phyloP scores from a whole-genome alignment of 345 rosid species.

The Bretschneidera sinensis region DNA sequence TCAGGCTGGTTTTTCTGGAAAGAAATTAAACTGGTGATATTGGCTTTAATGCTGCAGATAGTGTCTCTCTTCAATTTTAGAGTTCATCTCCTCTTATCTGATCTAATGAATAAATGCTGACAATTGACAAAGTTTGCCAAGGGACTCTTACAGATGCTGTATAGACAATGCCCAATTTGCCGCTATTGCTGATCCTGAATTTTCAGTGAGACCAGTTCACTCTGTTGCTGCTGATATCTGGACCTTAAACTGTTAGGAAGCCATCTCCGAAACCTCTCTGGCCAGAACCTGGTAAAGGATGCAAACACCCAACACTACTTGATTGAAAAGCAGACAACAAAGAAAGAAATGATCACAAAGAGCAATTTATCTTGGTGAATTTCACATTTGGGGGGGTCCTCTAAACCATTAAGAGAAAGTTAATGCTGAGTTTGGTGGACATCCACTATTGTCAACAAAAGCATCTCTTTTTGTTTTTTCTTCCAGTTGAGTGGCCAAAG shows the following conservation, averaged over 20 bases:
- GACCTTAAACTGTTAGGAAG: slow-evolving; percentile 42
- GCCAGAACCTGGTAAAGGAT: slow-evolving; percentile 51
- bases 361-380: neutral
- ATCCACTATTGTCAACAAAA: neutral
- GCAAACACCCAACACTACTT: slow-evolving; percentile 3
- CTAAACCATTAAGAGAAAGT: neutral
- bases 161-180: slow-evolving; percentile 11
- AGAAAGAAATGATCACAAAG: neutral
- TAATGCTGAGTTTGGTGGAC: neutral
- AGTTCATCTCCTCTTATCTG: neutral
- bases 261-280: slow-evolving; percentile 67
- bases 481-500: neutral
- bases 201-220: slow-evolving; percentile 70
- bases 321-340: neutral
- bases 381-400: neutral
- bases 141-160: neutral
- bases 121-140: neutral
- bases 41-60: neutral
- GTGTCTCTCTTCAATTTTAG: neutral
- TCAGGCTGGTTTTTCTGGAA: neutral
- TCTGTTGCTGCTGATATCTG: slow-evolving; percentile 52
- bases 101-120: too few species aligned
- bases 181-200: slow-evolving; percentile 54
- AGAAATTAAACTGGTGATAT: neutral
- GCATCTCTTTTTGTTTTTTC: too few species aligned